Conservation (phyloP, 352 stramenopile species). For the Globisporangium carolinianum region DNA sequence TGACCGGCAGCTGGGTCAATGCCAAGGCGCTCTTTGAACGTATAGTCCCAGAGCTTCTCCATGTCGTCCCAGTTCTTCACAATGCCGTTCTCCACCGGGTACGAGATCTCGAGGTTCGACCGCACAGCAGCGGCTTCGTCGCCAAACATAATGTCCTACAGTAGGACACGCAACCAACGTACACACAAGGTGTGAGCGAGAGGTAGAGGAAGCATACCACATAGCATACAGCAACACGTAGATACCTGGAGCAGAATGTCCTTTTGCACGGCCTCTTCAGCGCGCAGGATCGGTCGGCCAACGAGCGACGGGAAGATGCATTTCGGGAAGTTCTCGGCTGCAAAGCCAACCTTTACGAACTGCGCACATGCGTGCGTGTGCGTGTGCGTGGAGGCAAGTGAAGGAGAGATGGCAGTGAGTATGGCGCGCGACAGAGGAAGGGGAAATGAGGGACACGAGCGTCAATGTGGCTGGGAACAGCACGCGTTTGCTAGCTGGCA, state of each 20-base stretch:
- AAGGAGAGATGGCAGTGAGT: background rate
- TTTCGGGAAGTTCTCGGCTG: slow-evolving; percentile 92
- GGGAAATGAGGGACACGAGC: background rate
- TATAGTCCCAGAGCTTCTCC: slow-evolving; percentile 97
- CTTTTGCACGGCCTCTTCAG: slow-evolving; percentile 86
- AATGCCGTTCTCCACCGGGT: slow-evolving; percentile 94
- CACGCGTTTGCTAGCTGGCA: too few species aligned
- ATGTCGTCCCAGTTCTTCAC: slow-evolving; percentile 97
- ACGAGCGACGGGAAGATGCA: slow-evolving; percentile 94
- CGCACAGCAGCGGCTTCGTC: slow-evolving; percentile 88
- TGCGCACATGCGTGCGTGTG: slow-evolving; percentile 10
- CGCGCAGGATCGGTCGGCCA: slow-evolving; percentile 90
- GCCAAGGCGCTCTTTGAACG: slow-evolving; percentile 88
- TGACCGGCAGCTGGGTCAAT: slow-evolving; percentile 60
- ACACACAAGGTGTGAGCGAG: too few species aligned
- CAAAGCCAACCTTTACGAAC: slow-evolving; percentile 92
- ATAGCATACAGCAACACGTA: too few species aligned
- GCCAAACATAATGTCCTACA: slow-evolving; percentile 93
- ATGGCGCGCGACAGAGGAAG: background rate
- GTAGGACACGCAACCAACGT: background rate
- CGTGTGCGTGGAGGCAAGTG: background rate
- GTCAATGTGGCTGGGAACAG: background rate
- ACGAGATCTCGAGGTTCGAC: slow-evolving; percentile 83
- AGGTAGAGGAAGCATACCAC: too few species aligned
- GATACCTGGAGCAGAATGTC: slow-evolving; percentile 81